Evolutionary conservation across 2,329 filamentous ascomycete species (phyloP), one percentile per base, ranked within the genome.

Genomic region (Pyricularia pennisetigena): DNA sequence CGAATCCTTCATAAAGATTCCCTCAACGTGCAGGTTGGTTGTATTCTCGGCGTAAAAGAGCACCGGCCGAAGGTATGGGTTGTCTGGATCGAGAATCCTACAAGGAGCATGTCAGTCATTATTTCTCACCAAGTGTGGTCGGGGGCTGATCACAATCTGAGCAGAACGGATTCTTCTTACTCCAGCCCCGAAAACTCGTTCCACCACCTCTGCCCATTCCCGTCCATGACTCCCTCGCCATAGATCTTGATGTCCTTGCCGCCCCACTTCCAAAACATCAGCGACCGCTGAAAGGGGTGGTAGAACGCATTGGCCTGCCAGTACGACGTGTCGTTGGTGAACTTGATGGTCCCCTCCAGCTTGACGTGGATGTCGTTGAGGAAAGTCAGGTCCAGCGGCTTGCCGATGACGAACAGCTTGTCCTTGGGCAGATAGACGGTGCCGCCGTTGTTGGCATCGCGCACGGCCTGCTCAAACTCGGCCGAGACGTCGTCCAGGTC

Each of bases 221-320:
- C 85, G 14, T 82, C 79, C 41, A 64, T 49, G 32, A 41, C 41
- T 7, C 66, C 66, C 24, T 63, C 66, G 62, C 87, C 87, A 68
- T 82, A 85, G 71, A 89, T 86, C 70, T 82, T 85, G 74, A 89
- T 85, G 70, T 87, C 79, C 70, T 84, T 81, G 12, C 87, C 86
- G 68, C 86, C 86, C 86, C 86, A 89, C 66, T 86, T 84, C 83
- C 85, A 88, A 72, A 88, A 88, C 68, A 85, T 85, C 68, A 88
- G 84, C 3, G 82, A 86, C 70, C 82, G 79, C 71, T 82, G 78
- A 72, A 82, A 81, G 0, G 79, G 77, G 68, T 81, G 78, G 16
- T 72, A 72, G 72, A 78, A 81, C 54, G 79, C 76, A 68, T 80
- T 75, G 16, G 74, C 70, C 71, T 82, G 80, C 80, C 80, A 82